phyloP scores from a whole-genome alignment of 352 stramenopile genomes.

The Globisporangium barbulae region DNA sequence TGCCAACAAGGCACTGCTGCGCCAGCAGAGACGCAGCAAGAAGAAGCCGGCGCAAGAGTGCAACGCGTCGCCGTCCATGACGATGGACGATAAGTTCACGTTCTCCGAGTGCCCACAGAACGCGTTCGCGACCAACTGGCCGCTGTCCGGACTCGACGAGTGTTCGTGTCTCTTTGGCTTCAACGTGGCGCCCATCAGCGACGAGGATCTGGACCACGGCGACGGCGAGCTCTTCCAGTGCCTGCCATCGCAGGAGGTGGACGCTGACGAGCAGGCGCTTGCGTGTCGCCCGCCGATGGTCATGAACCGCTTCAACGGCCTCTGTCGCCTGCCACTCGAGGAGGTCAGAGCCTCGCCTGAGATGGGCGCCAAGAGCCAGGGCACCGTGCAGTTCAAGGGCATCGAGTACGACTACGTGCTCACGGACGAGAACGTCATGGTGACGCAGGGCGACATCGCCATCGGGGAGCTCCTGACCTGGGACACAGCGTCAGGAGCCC shows the following conservation, averaged over 20 bases:
- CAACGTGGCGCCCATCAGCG: constrained; percentile 28
- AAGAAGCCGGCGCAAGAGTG: constrained; percentile 23
- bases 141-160: constrained; percentile 29
- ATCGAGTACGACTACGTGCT: constrained; percentile 84
- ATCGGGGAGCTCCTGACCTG: constrained; percentile 55
- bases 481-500: constrained; percentile 16
- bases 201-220: constrained; percentile 25
- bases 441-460: constrained; percentile 76
- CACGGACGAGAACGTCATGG: constrained; percentile 64
- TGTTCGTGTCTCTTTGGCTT: constrained; percentile 51
- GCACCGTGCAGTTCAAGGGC: constrained; percentile 57
- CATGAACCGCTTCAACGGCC: constrained; percentile 42
- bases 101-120: constrained; percentile 47
- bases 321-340: constrained; percentile 66
- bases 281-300: constrained; percentile 38
- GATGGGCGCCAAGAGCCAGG: constrained; percentile 15
- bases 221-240: constrained; percentile 44
- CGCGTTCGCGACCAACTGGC: constrained; percentile 50
- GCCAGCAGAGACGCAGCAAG: constrained; percentile 4
- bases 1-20: background rate
- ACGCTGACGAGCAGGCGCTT: constrained; percentile 37
- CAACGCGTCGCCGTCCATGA: constrained; percentile 20
- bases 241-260: constrained; percentile 20
- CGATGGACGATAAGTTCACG: constrained; percentile 14
- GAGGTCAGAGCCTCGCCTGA: constrained; percentile 28